phyloP scores from a whole-genome alignment of 306 rosid species.

The Carpinus fangiana region DNA sequence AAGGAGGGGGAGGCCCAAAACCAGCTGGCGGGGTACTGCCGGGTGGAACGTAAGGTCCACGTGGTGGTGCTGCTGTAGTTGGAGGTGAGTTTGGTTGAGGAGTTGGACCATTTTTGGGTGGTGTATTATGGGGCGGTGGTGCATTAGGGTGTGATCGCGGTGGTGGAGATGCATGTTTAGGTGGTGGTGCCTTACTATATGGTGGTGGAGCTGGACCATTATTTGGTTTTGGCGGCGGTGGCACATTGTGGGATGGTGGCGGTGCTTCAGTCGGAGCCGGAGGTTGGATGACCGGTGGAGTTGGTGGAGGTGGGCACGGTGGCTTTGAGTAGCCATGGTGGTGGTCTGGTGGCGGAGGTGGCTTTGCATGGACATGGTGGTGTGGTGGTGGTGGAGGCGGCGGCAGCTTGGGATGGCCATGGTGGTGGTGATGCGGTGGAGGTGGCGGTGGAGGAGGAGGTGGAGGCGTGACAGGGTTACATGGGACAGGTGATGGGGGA shows the following conservation, averaged over 20 bases:
- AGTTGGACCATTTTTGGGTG: not conserved
- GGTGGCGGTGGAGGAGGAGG: not conserved
- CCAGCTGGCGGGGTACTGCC: not conserved
- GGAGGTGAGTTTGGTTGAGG: constrained; percentile 10
- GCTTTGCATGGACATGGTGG: constrained; percentile 7
- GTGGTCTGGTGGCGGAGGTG: constrained; percentile 12
- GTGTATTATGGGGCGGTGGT: no score
- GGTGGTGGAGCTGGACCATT: constrained; percentile 2
- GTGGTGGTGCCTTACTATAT: not conserved
- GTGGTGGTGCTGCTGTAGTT: constrained; percentile 4
- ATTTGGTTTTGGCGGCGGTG: constrained; percentile 3
- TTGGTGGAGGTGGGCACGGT: constrained; percentile 5
- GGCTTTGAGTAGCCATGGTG: constrained; percentile 18
- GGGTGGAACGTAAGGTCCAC: not conserved
- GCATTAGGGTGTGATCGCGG: no score
- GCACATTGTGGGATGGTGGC: not conserved
- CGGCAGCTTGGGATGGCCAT: constrained; percentile 18
- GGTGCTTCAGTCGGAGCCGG: constrained; percentile 2
- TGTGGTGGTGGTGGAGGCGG: constrained; percentile 27
- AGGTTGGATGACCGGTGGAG: not conserved
- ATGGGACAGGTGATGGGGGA: constrained; percentile 1
- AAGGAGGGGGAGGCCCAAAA: constrained; percentile 19
- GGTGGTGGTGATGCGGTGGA: not conserved
- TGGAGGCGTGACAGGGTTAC: not conserved
- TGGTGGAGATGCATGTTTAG: not conserved